A percentile compares a stretch with the other conserved stretches of the same genome.
Conservation (phyloP, 495 filamentous ascomycete genomes). For the Hypoxylon cercidicola region DNA sequence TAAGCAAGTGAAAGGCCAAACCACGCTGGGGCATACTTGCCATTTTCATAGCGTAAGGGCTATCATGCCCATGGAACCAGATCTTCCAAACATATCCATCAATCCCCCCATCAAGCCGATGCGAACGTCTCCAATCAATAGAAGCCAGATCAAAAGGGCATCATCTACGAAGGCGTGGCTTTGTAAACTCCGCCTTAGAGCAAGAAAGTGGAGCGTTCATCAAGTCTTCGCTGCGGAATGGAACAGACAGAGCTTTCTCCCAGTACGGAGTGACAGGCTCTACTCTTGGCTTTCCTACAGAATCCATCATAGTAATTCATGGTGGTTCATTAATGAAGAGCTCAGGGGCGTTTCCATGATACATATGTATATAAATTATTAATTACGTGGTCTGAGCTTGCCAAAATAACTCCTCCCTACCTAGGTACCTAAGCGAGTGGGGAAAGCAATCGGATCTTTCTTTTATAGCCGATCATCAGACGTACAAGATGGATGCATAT, state of each 20-base stretch:
- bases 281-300: too few relatives aligned
- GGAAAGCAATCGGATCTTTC: constrained; percentile 37
- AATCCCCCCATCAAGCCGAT: neutral
- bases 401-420: constrained; percentile 29
- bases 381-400: too few relatives aligned
- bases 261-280: too few relatives aligned
- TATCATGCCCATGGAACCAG: constrained; percentile 6
- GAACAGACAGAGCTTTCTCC: neutral
- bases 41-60: constrained; percentile 13
- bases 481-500: constrained; percentile 7
- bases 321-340: constrained; percentile 2
- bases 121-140: constrained; percentile 13
- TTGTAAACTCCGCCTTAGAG: constrained; percentile 9
- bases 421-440: constrained; percentile 24
- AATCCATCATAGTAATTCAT: too few relatives aligned
- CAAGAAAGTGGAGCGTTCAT: neutral
- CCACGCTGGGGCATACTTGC: constrained; percentile 3
- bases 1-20: constrained; percentile 9
- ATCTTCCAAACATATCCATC: constrained; percentile 21
- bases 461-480: constrained; percentile 37
- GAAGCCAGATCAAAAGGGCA: constrained; percentile 9
- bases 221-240: neutral
- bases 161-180: constrained; percentile 11
- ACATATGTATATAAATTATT: too few relatives aligned
- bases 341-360: too few relatives aligned